Evolutionary conservation across 768 basidiomycete genomes (phyloP).

Genomic region (Boletus barrowsii): DNA sequence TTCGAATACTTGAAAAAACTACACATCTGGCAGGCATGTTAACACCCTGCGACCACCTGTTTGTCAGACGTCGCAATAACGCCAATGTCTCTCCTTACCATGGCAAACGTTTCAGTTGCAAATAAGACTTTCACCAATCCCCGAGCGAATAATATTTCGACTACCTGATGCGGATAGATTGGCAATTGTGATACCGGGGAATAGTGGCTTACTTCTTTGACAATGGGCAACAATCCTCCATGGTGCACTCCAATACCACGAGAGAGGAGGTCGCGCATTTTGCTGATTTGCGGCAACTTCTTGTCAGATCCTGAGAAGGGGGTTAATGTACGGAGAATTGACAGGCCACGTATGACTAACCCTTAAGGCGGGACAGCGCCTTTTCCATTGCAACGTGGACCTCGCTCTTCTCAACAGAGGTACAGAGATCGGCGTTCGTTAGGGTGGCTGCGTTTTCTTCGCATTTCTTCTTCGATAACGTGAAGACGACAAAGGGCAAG

Average conservation of each 20-base stretch:
- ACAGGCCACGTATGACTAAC: conserved; percentile 37
- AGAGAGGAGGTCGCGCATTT: conserved; percentile 85
- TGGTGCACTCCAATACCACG: conserved; percentile 98
- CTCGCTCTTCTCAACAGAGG: conserved; percentile 92
- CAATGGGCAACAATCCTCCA: conserved; percentile 91
- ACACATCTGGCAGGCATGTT: conserved; percentile 99
- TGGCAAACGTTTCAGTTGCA: conserved; percentile 98
- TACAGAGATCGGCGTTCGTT: conserved; percentile 84
- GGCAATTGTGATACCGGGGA: neutral
- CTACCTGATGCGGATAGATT: conserved; percentile 53
- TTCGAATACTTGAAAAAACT: conserved; percentile 91
- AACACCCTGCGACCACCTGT: conserved; percentile 64
- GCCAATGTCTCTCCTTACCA: conserved; percentile 53
- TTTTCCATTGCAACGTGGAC: conserved; percentile 93
- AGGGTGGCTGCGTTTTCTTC: conserved; percentile 94
- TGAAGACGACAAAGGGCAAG: conserved; percentile 94
- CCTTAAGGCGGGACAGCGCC: conserved; percentile 87
- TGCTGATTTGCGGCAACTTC: conserved; percentile 86
- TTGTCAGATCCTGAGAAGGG: conserved; percentile 72
- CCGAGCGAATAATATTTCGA: conserved; percentile 93
- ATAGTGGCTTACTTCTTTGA: conserved; percentile 77
- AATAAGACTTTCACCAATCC: conserved; percentile 96
- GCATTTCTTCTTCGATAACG: conserved; percentile 94
- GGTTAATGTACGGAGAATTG: conserved; percentile 1
- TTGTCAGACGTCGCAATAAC: conserved; percentile 9